Evolutionary conservation across 805 yeast genomes (phyloP), one percentile per base, ranked within the genome.

Genomic region (Lipomyces anomalus): DNA sequence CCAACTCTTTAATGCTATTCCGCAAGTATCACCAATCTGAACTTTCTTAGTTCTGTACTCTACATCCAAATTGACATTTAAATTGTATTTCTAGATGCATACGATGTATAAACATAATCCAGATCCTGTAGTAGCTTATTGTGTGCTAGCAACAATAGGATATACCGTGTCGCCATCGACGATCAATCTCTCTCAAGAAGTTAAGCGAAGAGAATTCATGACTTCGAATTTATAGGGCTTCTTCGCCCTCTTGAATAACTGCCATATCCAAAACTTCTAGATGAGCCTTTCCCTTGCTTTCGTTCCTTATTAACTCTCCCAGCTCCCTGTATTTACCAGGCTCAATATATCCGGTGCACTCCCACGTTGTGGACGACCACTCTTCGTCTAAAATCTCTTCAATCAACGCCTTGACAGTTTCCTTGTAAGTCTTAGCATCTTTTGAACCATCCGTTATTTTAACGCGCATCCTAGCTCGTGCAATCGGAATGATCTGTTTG

Each of bases 381-480:
- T 69, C 71, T 40, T 72, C 72, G 7, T 62, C 65, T 36, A 72
- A 76, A 17, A 71, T 60, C 6, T 67, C 64, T 4, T 67, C 74
- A 23, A 76, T 60, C 34, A 75, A 52, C 2, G 65, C 65, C 37
- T 66, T 68, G 13, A 79, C 50, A 35, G 67, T 66, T 20, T 73
- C 78, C 6, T 64, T 60, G 38, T 71, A 61, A 38, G 65, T 65
- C 40, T 72, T 71, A 13, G 76, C 75, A 3, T 75, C 79, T 52
- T 81, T 75, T 6, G 74, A 69, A 21, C 73, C 70, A 16, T 57
- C 59, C 0, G 73, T 64, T n/a, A 87, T 68, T 54, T 80, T 79
- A 33, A 92, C 74, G 65, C 86, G 80, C 98, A 92, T 92, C 58
- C 82, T 82, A 0, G 97, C 97, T 55, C 98, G 74, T 0, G 87